phyloP scores from a whole-genome alignment of 192 early-diverging fungal species.

The Gorgonomyces haynaldii region DNA sequence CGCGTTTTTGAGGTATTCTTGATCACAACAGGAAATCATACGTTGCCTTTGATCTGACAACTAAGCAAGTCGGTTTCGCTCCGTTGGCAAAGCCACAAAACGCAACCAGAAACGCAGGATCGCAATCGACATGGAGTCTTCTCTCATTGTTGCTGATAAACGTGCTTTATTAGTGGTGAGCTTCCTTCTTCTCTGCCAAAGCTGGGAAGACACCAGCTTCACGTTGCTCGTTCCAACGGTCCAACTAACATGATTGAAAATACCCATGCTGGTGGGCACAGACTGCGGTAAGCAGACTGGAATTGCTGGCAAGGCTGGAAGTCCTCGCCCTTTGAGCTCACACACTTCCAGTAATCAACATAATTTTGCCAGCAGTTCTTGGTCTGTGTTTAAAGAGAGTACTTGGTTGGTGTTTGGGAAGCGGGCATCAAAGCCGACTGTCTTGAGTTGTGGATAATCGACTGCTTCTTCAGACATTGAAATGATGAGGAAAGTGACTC shows the following conservation, averaged over 20 bases:
- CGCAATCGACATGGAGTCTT: not conserved
- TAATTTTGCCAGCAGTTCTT: slow-evolving; percentile 99
- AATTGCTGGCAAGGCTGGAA: slow-evolving; percentile 89
- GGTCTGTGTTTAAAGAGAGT: slow-evolving; percentile 35
- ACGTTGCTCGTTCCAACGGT: slow-evolving; percentile 40
- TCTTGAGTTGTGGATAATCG: slow-evolving; percentile 20
- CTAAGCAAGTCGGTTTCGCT: slow-evolving; percentile 2
- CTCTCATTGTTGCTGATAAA: not conserved
- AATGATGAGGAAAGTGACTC: not conserved
- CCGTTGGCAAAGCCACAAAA: not conserved
- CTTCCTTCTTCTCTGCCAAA: slow-evolving; percentile 23
- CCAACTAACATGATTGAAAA: slow-evolving; percentile 10
- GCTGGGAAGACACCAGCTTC: slow-evolving; percentile 41
- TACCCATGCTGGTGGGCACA: slow-evolving; percentile 95
- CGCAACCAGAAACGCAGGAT: not conserved
- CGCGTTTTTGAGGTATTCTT: not conserved
- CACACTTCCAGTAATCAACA: slow-evolving; percentile 81
- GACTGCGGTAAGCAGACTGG: slow-evolving; percentile 62
- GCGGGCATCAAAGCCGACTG: slow-evolving; percentile 48
- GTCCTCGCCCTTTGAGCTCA: slow-evolving; percentile 90
- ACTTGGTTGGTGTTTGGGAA: slow-evolving; percentile 99
- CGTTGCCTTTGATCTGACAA: slow-evolving; percentile 4
- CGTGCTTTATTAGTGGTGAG: slow-evolving; percentile 16
- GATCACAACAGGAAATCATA: not conserved
- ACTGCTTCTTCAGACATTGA: slow-evolving; percentile 7